Evolutionary conservation across 2,329 filamentous ascomycete genomes (phyloP), one percentile per base, ranked within the genome.

Genomic region (Beauveria caledonica): DNA sequence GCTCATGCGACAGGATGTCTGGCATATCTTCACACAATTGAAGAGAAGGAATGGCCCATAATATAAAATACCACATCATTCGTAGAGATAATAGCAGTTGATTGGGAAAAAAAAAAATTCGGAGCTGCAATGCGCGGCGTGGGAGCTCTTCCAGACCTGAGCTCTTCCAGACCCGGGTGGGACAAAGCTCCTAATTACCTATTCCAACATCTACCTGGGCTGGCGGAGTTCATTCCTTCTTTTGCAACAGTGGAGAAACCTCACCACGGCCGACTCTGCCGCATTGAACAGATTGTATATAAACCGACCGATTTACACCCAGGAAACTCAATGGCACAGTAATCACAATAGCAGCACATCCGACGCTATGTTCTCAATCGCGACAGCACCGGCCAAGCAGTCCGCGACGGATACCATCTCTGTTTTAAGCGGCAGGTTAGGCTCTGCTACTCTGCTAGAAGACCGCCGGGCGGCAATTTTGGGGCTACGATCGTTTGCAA

Each of bases 351-450:
- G 48, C 10, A 40, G 36, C 13, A 61, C 15, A 13, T 36, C 23
- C 40, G 39, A 61, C 48, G 53, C 52, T 63, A 86, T 86, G 84
- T 86, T 87, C 72, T 84, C 84, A 48, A 85, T 87, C 69, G 77
- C 84, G 62, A 77, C 81, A 62, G 89, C 91, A 70, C 94, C 94
- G 68, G 91, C 92, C 71, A 94, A 95, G 80, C 94, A 99, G 82
- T 96, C 91, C 69, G 94, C 93, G 67, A 88, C 90, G 70, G 92
- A 96, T 72, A 97, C 94, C 46, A 99, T 99, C 73, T 89, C 87
- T 63, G 89, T 92, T 46, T 81, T 97, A 63, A 95, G 92, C 74
- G 87, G 87, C 69, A 89, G 94, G 60, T 84, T 99, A 44, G 86
- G 87, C 70, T 96, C 90, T 66, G 91, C 92, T 49, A 97, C 92